Conservation (phyloP, 306 rosid genomes). For the Cicer yamashitae region DNA sequence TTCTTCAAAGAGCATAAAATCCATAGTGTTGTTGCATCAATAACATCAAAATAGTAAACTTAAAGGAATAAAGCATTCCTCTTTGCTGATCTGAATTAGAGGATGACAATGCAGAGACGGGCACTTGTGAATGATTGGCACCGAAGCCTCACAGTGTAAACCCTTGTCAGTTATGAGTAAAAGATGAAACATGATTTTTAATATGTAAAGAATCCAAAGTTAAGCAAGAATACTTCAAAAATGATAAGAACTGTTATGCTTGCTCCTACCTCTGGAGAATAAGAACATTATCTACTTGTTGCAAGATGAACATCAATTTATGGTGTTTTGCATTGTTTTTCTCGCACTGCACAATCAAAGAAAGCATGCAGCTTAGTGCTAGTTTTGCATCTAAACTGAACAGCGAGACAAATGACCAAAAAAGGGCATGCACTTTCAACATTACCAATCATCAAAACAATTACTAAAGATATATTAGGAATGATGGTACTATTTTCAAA, state of each 20-base stretch:
- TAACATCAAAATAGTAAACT: background rate
- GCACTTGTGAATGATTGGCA: background rate
- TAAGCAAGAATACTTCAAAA: background rate
- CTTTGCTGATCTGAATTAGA: background rate
- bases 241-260: constrained; percentile 11
- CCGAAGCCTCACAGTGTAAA: constrained; percentile 9
- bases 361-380: constrained; percentile 24
- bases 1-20: background rate
- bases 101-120: constrained; percentile 11
- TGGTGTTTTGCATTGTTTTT: constrained; percentile 26
- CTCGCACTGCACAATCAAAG: constrained; percentile 47
- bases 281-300: constrained; percentile 13
- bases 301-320: constrained; percentile 36
- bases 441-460: background rate
- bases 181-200: background rate
- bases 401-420: constrained; percentile 19
- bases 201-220: background rate
- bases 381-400: constrained; percentile 40
- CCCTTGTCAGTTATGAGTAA: background rate
- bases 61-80: background rate
- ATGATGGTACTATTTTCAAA: constrained; percentile 3
- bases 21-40: background rate
- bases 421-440: constrained; percentile 20
- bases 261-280: constrained; percentile 32
- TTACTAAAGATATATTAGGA: background rate